Base-by-base conservation (phyloP, 441 rosid genomes). In the Euphorbia corollata region DNA sequence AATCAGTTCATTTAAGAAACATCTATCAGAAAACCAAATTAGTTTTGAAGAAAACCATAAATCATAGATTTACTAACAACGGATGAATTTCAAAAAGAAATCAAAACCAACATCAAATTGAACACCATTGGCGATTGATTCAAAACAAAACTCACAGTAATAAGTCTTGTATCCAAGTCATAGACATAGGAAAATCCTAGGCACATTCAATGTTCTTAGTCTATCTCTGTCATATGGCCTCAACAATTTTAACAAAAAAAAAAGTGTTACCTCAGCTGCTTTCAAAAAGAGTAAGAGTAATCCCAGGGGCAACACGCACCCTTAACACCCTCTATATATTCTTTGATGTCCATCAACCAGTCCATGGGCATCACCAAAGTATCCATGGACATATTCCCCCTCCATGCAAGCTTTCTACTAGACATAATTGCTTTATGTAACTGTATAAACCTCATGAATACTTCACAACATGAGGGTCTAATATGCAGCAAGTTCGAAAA, bases 331-430 rank as follows among this genome's bases (percentile, higher is more conserved):
- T 83, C 86, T 56, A 76, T 73, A 74, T 82, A 79, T 5, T 79
- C 81, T 74, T 81, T 86, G 65, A 87, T 74, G 74, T 84, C 86
- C 83, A 79, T 77, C n/a, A n/a, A n/a, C n/a, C n/a, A n/a, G 83
- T 84, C 81, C 87, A 73, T 87, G 89, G 7, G 89, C 91, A 67
- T 91, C 86, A 48, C 94, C 91, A 85, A 85, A 86, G 47, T 86
- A 84, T 86, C 75, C 86, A 71, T 1, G 91, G 89, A 60, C 81
- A 84, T 75, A 74, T 77, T 47, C 77, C 89, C n/a, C n/a, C n/a
- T n/a, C n/a, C n/a, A n/a, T 63, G 79, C 68, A 75, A 72, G 74
- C 3, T 86, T 79, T 32, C 80, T 75, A 59, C 83, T 86, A 71
- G 82, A 83, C 2, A 80, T 81, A 77, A 83, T 70, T 22, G 76